phyloP scores from a whole-genome alignment of 2,329 filamentous ascomycete species.

The Talaromyces rugulosus region DNA sequence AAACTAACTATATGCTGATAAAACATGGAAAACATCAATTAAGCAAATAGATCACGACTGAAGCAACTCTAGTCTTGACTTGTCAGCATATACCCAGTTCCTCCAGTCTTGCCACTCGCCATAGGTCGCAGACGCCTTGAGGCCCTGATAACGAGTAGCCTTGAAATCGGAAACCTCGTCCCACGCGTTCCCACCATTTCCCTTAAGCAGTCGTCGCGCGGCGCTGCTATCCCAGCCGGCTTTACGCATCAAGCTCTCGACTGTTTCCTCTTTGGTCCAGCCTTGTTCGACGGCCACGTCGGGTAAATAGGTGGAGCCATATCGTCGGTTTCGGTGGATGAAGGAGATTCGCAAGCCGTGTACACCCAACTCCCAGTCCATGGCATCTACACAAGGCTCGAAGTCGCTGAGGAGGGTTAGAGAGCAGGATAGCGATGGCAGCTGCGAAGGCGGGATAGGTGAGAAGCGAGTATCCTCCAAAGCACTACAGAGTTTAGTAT shows the following conservation, averaged over 20 bases:
- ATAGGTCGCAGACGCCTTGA: conserved; percentile 68
- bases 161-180: conserved; percentile 67
- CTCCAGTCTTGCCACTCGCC: conserved; percentile 75
- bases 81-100: conserved; percentile 55
- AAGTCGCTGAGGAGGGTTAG: conserved; percentile 86
- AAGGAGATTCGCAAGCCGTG: conserved; percentile 90
- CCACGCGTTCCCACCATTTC: conserved; percentile 54
- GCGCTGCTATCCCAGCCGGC: conserved; percentile 74
- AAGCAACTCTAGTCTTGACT: conserved; percentile 6
- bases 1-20: background rate
- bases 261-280: conserved; percentile 89
- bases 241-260: conserved; percentile 88
- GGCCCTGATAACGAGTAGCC: conserved; percentile 81
- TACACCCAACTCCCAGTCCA: conserved; percentile 82
- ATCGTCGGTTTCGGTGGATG: conserved; percentile 64
- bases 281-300: conserved; percentile 89
- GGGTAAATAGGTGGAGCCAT: conserved; percentile 85
- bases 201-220: conserved; percentile 34
- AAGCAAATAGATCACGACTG: background rate
- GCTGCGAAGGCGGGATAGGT: conserved; percentile 51
- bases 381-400: conserved; percentile 65
- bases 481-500: conserved; percentile 39
- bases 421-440: conserved; percentile 48
- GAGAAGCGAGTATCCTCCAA: conserved; percentile 61
- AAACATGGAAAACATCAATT: background rate